These are phyloP conservation scores for Mycena galericulata DNA, from an alignment of 768 basidiomycete genomes.

Conservation along the genomic window DNA sequence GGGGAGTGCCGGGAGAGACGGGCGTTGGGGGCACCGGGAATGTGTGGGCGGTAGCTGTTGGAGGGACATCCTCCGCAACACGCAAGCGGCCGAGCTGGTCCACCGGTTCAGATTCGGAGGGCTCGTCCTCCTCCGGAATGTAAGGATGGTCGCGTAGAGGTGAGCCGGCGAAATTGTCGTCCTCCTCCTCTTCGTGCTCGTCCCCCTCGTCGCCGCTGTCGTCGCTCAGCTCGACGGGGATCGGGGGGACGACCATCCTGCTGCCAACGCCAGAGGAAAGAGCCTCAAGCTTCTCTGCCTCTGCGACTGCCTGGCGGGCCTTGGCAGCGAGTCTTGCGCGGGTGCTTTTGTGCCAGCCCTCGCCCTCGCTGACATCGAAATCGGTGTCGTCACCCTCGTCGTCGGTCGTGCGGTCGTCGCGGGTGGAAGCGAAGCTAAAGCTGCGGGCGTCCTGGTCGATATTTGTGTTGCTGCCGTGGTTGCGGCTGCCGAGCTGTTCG, in stretches of 20 bases:
- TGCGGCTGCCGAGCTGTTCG: slow-evolving; percentile 77
- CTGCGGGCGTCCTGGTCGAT: slow-evolving; percentile 70
- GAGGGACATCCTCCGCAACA: slow-evolving; percentile 41
- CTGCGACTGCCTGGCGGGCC: slow-evolving; percentile 72
- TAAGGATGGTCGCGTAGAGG: slow-evolving; percentile 64
- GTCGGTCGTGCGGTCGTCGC: slow-evolving; percentile 67
- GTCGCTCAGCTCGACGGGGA: slow-evolving; percentile 82
- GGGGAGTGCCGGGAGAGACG: slow-evolving; percentile 41
- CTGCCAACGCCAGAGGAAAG: slow-evolving; percentile 47
- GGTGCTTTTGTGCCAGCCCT: slow-evolving; percentile 75
- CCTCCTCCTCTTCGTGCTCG: slow-evolving; percentile 61
- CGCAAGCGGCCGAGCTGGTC: slow-evolving; percentile 39
- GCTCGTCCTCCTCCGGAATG: slow-evolving; percentile 81
- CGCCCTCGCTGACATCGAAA: slow-evolving; percentile 58
- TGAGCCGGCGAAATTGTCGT: slow-evolving; percentile 52
- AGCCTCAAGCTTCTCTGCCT: slow-evolving; percentile 62
- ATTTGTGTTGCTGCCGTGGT: slow-evolving; percentile 49
- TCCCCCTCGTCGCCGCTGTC: slow-evolving; percentile 82
- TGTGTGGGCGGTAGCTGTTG: slow-evolving; percentile 49
- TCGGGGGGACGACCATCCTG: slow-evolving; percentile 66
- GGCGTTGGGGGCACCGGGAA: slow-evolving; percentile 40
- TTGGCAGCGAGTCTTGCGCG: slow-evolving; percentile 77
- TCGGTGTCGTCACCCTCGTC: slow-evolving; percentile 69
- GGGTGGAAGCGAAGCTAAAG: slow-evolving; percentile 82
- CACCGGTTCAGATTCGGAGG: slow-evolving; percentile 41